Percentiles rank a stretch among this genome's conserved stretches.
These are phyloP conservation scores for Colletotrichum filicis DNA, from an alignment of 2,329 filamentous ascomycete species.

Conservation along the genomic window DNA sequence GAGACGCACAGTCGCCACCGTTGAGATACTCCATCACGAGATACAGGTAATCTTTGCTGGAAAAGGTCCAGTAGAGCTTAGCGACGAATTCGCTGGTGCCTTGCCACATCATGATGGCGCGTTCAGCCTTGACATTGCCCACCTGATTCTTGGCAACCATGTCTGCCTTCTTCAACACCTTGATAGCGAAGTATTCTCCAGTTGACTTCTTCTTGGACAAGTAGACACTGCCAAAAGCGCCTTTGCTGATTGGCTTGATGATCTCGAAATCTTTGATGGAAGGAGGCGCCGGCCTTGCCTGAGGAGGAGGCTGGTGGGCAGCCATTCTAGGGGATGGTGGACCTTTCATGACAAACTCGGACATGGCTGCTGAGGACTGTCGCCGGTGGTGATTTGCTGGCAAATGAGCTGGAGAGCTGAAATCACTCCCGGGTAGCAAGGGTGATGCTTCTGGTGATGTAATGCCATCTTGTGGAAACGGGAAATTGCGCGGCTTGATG, in stretches of 20 bases:
- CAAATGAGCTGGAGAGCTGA: constrained; percentile 77
- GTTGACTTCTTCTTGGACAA: constrained; percentile 98
- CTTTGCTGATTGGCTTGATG: constrained; percentile 99
- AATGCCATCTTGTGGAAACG: constrained; percentile 70
- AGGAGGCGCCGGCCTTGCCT: constrained; percentile 88
- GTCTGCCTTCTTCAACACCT: constrained; percentile 98
- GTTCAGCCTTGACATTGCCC: constrained; percentile 97
- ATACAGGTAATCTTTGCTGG: constrained; percentile 98
- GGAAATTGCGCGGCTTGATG: constrained; percentile 77
- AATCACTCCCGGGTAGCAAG: constrained; percentile 84
- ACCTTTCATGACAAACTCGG: constrained; percentile 71
- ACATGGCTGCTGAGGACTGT: constrained; percentile 91
- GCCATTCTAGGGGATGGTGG: constrained; percentile 86
- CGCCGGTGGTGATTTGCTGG: constrained; percentile 78
- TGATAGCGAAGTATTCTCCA: constrained; percentile 98
- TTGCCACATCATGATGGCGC: constrained; percentile 99
- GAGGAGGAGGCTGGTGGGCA: constrained; percentile 81
- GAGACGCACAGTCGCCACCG: constrained; percentile 93
- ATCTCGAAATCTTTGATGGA: constrained; percentile 99
- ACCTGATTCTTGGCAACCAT: constrained; percentile 99
- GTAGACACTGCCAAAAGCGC: constrained; percentile 97
- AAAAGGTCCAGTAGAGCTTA: constrained; percentile 99
- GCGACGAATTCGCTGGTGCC: constrained; percentile 99
- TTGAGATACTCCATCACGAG: constrained; percentile 99
- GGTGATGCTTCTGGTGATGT: constrained; percentile 92